phyloP scores from a whole-genome alignment of 768 basidiomycete genomes.

The Peribolospora kevripleyi region DNA sequence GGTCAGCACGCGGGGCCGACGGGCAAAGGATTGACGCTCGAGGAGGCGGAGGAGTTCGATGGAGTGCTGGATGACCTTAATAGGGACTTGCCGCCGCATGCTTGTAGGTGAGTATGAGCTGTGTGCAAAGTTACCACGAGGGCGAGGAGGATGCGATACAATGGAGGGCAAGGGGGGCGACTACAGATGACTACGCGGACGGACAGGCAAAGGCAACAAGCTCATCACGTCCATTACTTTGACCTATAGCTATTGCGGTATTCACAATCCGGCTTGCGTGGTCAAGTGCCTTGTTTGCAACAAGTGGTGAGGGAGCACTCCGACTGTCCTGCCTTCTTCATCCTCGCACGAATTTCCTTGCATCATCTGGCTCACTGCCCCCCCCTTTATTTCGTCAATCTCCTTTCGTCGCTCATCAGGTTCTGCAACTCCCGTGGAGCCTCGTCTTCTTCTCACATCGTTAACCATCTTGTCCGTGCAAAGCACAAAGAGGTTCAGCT shows the following conservation, averaged over 20 bases:
- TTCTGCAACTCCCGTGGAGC: constrained; percentile 98
- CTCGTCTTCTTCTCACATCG: constrained; percentile 93
- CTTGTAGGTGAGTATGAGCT: constrained; percentile 53
- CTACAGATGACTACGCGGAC: not conserved
- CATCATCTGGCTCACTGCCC: not conserved
- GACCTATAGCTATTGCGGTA: constrained; percentile 67
- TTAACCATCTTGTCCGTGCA: constrained; percentile 94
- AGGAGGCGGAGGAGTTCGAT: constrained; percentile 59
- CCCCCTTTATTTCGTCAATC: constrained; percentile 7
- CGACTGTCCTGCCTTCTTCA: not conserved
- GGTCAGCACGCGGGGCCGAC: not conserved
- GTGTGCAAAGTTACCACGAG: not conserved
- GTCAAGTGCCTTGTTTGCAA: constrained; percentile 80
- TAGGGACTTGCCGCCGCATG: constrained; percentile 73
- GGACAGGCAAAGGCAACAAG: constrained; percentile 9
- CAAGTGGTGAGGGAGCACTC: constrained; percentile 33
- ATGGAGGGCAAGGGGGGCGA: not conserved
- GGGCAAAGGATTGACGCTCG: constrained; percentile 1
- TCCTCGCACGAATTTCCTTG: not conserved
- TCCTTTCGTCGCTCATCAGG: constrained; percentile 8
- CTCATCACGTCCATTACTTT: constrained; percentile 5
- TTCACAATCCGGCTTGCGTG: constrained; percentile 88
- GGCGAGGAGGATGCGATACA: not conserved
- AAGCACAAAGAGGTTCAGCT: constrained; percentile 98
- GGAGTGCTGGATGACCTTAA: constrained; percentile 71